Evolutionary conservation across 495 filamentous ascomycete genomes (phyloP), one percentile per base, ranked within the genome.

Genomic region (Poronia punctata): DNA sequence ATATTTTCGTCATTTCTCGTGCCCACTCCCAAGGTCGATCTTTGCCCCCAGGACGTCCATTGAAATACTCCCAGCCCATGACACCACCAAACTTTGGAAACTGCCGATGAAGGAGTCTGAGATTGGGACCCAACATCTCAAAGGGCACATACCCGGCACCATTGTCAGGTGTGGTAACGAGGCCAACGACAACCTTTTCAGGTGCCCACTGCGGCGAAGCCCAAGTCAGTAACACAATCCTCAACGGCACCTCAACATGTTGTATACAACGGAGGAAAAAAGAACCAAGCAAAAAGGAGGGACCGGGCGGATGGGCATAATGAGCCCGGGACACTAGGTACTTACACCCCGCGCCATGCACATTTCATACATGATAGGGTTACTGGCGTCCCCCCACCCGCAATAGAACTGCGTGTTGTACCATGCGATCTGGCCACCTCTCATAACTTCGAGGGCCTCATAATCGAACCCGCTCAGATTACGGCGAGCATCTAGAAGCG

Each of bases 41-140:
- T 20, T 53, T 56, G 9, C 65, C 77, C 6, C 79, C 80, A 0
- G 81, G 81, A 29, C 69, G 50, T 1, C 73, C 68, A 61, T 88
- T 88, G 54, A 83, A 90, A 49, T 86, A 93, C 56, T 90, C 86
- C 86, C 86, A 93, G 3, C 86, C 85, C 79, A 84, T 84, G 0
- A 89, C 77, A 2, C 86, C 85, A 6, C 86, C 86, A 56, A 90
- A 88, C 19, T 66, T 66, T 3, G 75, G 72, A 40, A 75, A 84
- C 41, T 50, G 51, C 10, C 60, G 61, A 25, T 69, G 56, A 25
- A 76, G 49, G 49, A 80, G 45, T 6, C 47, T 42, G 1, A 71
- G 57, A 27, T 80, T 58, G 3, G 65, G 54, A 17, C 54, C 54
- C 34, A 64, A 35, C 5, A 49, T 39, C 44, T 45, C 64, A 29